Evolutionary conservation across 345 rosid genomes (phyloP), one percentile per base, ranked within the genome.

Genomic region (Bretschneidera sinensis): DNA sequence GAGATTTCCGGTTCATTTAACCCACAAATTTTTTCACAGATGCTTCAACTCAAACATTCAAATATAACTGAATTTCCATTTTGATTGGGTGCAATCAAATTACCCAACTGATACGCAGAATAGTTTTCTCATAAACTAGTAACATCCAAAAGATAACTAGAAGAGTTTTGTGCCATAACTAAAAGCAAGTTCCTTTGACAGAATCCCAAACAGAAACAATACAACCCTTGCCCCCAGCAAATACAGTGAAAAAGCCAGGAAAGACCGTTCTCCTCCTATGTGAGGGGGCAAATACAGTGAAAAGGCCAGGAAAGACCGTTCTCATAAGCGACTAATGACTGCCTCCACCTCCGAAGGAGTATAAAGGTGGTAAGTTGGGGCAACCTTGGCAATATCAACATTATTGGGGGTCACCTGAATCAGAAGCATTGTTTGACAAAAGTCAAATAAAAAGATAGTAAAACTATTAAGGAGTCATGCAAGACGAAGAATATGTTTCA

Each of bases 291-390:
- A 39, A 39, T 39, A 14, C 45, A 39, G 45, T 9, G 15, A 39
- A 39, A 39, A n/a, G n/a, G 16, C 6, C 1, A 39, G 10, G 43
- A 48, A 52, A 0, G 16, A 15, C 14, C 35, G 35, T 57, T 34
- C 75, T 85, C 77, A 92, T 31, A 92, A 85, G 69, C 95, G 96
- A 67, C 70, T 54, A 50, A 92, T 87, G 71, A 92, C 96, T 0
- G 92, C 86, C 74, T 89, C 98, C 24, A 92, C 98, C 78, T 92
- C 98, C 16, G 89, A 56, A 48, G 98, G 98, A 23, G 90, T 81
- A 74, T 92, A 89, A 19, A 92, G 83, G 75, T 92, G 96, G 75
- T 89, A 92, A 0, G 78, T 78, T 52, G 96, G 94, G 59, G 96
- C 80, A 33, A 92, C 98, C 74, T 72, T 84, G 2, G 97, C 97